Base-by-base conservation (phyloP, 1,284 basidiomycete species). In the Golubevia sp. region DNA sequence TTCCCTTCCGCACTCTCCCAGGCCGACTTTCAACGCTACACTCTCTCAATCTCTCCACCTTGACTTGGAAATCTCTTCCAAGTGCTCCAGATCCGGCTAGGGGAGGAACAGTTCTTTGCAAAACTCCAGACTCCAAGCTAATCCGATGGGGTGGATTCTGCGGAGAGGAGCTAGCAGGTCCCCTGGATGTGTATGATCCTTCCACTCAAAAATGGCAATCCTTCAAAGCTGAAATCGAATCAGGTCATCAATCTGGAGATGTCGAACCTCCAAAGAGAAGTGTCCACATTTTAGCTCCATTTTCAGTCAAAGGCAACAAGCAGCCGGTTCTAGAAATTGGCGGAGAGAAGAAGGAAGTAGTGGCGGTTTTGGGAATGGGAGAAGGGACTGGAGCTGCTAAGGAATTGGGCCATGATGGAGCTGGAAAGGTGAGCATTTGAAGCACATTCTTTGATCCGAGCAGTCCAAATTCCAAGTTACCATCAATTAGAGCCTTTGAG, bases 81-180 rank as follows among this genome's bases (percentile, higher is more conserved):
- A 66, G 79, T 21, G 86, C 84, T 0, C 86, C 86, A 1, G 84
- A 74, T 0, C 84, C 84, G 2, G 77, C 75, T 1, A 81, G 86
- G 2, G 85, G 86, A 7, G 85, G 85, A 7, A 85, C 85, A 0
- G 79, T 73, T 2, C 70, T 85, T 25, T 55, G 68, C 24, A 21
- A 60, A 8, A 34, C 61, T 59, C n/a, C 55, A 21, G 11, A 56
- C 20, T 51, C 26, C 20, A 48, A 34, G 21, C 56, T 61, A 24
- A 59, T 70, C 27, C 59, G 84, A 49, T 76, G 71, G 64, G 73
- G 70, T 55, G 74, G 84, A 0, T 85, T 85, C 61, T 78, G 77
- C 24, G 84, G 84, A 0, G 63, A 79, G 26, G 81, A 85, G 62
- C 67, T 85, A 2, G 84, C 82, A 13, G 69, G 71, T 0, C 66